A percentile compares a stretch with the other conserved stretches of the same genome.
phyloP scores from a whole-genome alignment of 768 basidiomycete genomes.

The Pulveroboletus sp. region DNA sequence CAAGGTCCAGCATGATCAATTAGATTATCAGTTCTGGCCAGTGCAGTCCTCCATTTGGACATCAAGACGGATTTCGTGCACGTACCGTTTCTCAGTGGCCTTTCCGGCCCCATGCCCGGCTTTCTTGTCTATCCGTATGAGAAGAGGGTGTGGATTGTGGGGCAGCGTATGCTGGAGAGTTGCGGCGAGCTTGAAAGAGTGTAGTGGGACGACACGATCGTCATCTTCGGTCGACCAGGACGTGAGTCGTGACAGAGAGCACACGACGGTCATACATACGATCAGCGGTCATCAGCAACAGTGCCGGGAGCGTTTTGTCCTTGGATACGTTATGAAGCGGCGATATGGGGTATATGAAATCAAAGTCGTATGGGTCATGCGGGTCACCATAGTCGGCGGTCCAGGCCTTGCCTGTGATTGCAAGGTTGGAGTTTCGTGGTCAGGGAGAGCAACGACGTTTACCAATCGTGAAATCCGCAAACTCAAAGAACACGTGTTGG shows the following conservation, averaged over 20 bases:
- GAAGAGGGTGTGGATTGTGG: conserved; percentile 65
- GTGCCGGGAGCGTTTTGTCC: conserved; percentile 57
- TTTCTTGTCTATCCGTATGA: conserved; percentile 75
- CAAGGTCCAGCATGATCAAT: background rate
- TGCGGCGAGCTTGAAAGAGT: conserved; percentile 80
- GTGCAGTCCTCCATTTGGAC: background rate
- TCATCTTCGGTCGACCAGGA: conserved; percentile 48
- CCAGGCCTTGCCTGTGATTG: conserved; percentile 60
- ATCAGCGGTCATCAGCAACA: conserved; percentile 77
- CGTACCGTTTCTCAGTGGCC: conserved; percentile 62
- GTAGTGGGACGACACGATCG: conserved; percentile 82
- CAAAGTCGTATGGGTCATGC: conserved; percentile 71
- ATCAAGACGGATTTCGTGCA: background rate
- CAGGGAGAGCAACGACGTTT: conserved; percentile 5
- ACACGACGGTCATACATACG: conserved; percentile 43
- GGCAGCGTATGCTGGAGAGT: conserved; percentile 65
- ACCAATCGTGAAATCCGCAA: conserved; percentile 75
- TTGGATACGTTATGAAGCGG: conserved; percentile 75
- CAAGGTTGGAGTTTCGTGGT: conserved; percentile 6
- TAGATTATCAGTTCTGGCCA: conserved; percentile 11
- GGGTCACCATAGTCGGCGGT: conserved; percentile 76
- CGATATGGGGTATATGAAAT: conserved; percentile 77
- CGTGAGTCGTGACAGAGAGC: conserved; percentile 1
- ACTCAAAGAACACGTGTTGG: conserved; percentile 35
- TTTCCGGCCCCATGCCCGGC: conserved; percentile 80